Percentiles rank a stretch among this genome's conserved stretches.
Evolutionary conservation across 1,284 basidiomycete species (phyloP).

Genomic region (Cutaneotrichosporon sp.): DNA sequence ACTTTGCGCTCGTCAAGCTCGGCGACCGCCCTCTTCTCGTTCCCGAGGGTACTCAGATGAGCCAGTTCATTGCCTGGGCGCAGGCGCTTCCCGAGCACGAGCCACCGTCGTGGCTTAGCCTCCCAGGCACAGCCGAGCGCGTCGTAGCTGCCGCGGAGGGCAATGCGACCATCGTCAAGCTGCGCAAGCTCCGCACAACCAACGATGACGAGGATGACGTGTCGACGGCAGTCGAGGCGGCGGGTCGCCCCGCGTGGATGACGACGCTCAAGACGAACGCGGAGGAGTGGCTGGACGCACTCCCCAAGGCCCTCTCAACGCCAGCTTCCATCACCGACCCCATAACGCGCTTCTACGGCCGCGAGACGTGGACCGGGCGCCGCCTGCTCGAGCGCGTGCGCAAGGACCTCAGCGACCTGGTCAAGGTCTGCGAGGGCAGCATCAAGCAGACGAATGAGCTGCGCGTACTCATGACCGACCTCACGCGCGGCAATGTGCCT

Average conservation of each 20-base stretch:
- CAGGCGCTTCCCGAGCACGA: slow-evolving; percentile 81
- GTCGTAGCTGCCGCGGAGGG: slow-evolving; percentile 89
- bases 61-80: slow-evolving; percentile 86
- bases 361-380: slow-evolving; percentile 78
- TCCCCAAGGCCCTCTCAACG: slow-evolving; percentile 58
- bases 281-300: slow-evolving; percentile 71
- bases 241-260: slow-evolving; percentile 91
- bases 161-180: slow-evolving; percentile 77
- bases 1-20: slow-evolving; percentile 74
- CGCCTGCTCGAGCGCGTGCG: slow-evolving; percentile 73
- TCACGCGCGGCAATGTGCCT: slow-evolving; percentile 88
- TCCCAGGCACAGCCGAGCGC: slow-evolving; percentile 84
- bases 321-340: slow-evolving; percentile 60
- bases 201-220: slow-evolving; percentile 79
- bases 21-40: slow-evolving; percentile 64
- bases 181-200: slow-evolving; percentile 87
- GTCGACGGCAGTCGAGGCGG: slow-evolving; percentile 57
- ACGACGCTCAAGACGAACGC: slow-evolving; percentile 72
- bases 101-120: slow-evolving; percentile 86
- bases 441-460: slow-evolving; percentile 93
- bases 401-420: slow-evolving; percentile 74
- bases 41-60: slow-evolving; percentile 86
- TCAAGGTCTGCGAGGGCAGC: slow-evolving; percentile 78
- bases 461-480: slow-evolving; percentile 76
- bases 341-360: slow-evolving; percentile 77